Conservation (phyloP, 805 yeast species). For the Tetrapisispora phaffii region DNA sequence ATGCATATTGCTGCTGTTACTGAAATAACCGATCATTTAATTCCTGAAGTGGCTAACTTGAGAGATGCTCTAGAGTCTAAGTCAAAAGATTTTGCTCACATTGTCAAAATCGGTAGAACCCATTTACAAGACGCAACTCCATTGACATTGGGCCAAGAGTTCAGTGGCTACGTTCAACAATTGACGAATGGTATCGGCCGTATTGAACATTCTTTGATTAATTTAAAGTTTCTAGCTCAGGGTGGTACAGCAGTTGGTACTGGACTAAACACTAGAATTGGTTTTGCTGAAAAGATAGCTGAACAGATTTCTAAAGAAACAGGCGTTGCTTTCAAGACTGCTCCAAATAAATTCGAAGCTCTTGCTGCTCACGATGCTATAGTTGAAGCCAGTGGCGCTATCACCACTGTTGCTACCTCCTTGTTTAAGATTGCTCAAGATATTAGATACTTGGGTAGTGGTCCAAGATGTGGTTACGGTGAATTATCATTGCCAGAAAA, state of each 20-base stretch:
- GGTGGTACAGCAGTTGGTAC: constrained; percentile 99
- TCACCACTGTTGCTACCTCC: constrained; percentile 89
- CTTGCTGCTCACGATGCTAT: constrained; percentile 98
- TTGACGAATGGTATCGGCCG: constrained; percentile 82
- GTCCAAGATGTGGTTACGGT: constrained; percentile 99
- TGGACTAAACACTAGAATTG: constrained; percentile 88
- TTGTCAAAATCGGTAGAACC: constrained; percentile 97
- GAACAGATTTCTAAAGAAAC: constrained; percentile 76
- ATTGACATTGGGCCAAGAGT: constrained; percentile 94
- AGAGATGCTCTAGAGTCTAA: constrained; percentile 71
- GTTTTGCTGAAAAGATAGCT: constrained; percentile 83
- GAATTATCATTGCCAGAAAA: constrained; percentile 92
- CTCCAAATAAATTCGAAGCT: constrained; percentile 98
- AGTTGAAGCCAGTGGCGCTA: constrained; percentile 95
- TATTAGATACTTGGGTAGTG: constrained; percentile 95
- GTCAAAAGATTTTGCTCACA: constrained; percentile 72
- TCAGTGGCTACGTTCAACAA: constrained; percentile 93
- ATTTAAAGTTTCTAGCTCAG: constrained; percentile 80
- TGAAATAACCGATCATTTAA: constrained; percentile 62
- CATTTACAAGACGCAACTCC: constrained; percentile 99
- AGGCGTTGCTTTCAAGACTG: constrained; percentile 82
- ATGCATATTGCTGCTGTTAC: constrained; percentile 98
- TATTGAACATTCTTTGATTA: constrained; percentile 66
- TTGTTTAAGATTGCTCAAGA: constrained; percentile 95
- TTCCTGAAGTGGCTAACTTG: constrained; percentile 72